Evolutionary conservation across 2,329 filamentous ascomycete species (phyloP).

Genomic region (Cladosporium sp.): DNA sequence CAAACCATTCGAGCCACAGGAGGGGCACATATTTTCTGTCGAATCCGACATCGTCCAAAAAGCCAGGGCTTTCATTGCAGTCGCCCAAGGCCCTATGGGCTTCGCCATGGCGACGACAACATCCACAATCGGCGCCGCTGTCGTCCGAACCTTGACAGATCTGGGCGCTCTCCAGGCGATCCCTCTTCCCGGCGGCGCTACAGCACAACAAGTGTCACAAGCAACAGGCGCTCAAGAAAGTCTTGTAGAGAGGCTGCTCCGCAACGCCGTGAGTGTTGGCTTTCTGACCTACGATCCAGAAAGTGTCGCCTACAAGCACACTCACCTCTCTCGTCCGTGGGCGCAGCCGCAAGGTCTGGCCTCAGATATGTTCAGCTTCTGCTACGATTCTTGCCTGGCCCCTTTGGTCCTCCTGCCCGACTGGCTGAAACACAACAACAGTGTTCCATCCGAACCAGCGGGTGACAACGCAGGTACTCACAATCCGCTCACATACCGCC

Average conservation of each 20-base stretch:
- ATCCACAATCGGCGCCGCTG: not conserved
- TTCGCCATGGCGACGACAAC: not conserved
- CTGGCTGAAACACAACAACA: slow-evolving; percentile 7
- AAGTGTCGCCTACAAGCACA: not conserved
- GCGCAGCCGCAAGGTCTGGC: not conserved
- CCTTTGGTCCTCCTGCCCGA: slow-evolving; percentile 5
- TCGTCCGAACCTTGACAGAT: slow-evolving; percentile 8
- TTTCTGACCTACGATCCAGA: not conserved
- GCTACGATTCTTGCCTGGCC: slow-evolving; percentile 6
- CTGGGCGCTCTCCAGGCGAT: slow-evolving; percentile 3
- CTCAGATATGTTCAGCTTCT: slow-evolving; percentile 1
- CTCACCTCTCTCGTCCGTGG: not conserved
- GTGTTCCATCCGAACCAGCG: not conserved
- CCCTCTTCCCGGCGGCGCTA: not conserved
- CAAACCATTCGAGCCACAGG: slow-evolving; percentile 1
- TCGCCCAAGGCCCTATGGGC: slow-evolving; percentile 2
- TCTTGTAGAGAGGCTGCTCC: slow-evolving; percentile 6
- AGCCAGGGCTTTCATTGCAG: not conserved
- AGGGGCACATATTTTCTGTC: not conserved
- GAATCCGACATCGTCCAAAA: slow-evolving; percentile 1
- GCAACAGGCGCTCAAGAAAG: not conserved
- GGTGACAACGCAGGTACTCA: slow-evolving; percentile 3
- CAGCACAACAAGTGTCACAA: not conserved
- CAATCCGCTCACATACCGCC: slow-evolving; percentile 7
- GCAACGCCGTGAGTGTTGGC: not conserved